Percentiles rank a stretch among this genome's conserved stretches.
Evolutionary conservation across 768 basidiomycete species (phyloP).

Genomic region (Postia placenta): DNA sequence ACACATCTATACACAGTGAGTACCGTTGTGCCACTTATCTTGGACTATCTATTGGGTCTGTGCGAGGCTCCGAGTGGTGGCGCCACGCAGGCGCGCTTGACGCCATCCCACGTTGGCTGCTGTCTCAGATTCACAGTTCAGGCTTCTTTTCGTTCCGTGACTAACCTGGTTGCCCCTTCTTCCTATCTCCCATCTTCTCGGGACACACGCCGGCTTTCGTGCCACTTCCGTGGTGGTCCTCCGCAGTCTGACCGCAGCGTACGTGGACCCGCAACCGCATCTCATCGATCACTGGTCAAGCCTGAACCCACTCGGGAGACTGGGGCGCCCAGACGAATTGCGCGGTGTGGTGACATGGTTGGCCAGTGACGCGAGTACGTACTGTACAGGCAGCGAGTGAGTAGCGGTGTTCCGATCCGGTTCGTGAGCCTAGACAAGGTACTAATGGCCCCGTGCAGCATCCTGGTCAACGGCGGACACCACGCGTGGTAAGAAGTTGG

Average conservation of each 20-base stretch:
- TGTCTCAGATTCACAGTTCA: not conserved
- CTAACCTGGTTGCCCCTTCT: not conserved
- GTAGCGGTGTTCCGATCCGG: slow-evolving; percentile 24
- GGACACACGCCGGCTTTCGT: not conserved
- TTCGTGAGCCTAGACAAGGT: not conserved
- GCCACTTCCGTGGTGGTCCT: not conserved
- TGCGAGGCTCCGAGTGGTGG: too few species aligned
- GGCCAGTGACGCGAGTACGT: slow-evolving; percentile 69
- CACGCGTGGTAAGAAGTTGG: slow-evolving; percentile 56
- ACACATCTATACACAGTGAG: slow-evolving; percentile 63
- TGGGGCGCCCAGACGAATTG: slow-evolving; percentile 69
- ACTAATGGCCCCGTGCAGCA: slow-evolving; percentile 30
- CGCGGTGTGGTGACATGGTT: slow-evolving; percentile 69
- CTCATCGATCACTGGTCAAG: slow-evolving; percentile 61
- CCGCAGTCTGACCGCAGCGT: slow-evolving; percentile 67
- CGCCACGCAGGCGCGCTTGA: not conserved
- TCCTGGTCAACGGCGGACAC: slow-evolving; percentile 57
- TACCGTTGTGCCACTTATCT: not conserved
- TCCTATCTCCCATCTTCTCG: not conserved
- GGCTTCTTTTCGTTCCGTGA: not conserved
- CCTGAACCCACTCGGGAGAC: slow-evolving; percentile 63
- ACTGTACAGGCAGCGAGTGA: slow-evolving; percentile 80
- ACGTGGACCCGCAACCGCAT: slow-evolving; percentile 58
- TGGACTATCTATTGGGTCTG: not conserved
- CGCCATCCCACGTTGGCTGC: not conserved